Percentiles rank a stretch among this genome's conserved stretches.
Evolutionary conservation across 2,329 filamentous ascomycete species (phyloP).

Genomic region (Phaeosphaeria sp.): DNA sequence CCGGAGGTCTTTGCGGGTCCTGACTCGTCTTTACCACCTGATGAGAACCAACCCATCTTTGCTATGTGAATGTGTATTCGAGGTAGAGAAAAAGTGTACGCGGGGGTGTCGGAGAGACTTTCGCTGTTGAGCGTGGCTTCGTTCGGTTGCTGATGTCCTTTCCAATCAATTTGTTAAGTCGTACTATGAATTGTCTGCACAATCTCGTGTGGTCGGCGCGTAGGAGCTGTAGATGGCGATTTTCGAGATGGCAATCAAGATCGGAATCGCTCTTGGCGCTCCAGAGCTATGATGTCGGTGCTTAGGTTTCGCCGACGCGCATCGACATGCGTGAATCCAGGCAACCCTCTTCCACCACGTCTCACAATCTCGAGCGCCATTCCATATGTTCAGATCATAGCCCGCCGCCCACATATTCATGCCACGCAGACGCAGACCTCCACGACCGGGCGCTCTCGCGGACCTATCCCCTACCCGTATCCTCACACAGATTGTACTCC

Average conservation of each 20-base stretch:
- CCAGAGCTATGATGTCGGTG: slow-evolving; percentile 25
- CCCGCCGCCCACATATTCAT: slow-evolving; percentile 45
- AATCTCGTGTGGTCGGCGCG: background rate
- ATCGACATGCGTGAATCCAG: slow-evolving; percentile 16
- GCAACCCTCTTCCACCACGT: slow-evolving; percentile 19
- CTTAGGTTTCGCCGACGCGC: slow-evolving; percentile 24
- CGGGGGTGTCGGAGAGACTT: slow-evolving; percentile 8
- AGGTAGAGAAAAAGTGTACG: slow-evolving; percentile 12
- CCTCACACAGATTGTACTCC: slow-evolving; percentile 68
- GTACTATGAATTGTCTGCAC: background rate
- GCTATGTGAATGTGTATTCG: slow-evolving; percentile 12
- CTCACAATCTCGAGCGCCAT: slow-evolving; percentile 9
- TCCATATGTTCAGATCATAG: slow-evolving; percentile 25
- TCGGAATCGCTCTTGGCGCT: slow-evolving; percentile 27
- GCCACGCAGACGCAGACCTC: slow-evolving; percentile 66
- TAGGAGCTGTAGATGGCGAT: background rate
- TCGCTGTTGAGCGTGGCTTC: slow-evolving; percentile 11
- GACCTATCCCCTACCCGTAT: slow-evolving; percentile 73
- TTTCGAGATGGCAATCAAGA: slow-evolving; percentile 8
- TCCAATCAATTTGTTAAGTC: background rate
- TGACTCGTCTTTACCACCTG: slow-evolving; percentile 45
- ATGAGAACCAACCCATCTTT: slow-evolving; percentile 61
- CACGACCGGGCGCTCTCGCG: slow-evolving; percentile 69
- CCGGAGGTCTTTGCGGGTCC: slow-evolving; percentile 53
- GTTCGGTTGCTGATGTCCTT: background rate